Base-by-base conservation (phyloP, 805 yeast genomes). In the Dipodascus geniculatus region DNA sequence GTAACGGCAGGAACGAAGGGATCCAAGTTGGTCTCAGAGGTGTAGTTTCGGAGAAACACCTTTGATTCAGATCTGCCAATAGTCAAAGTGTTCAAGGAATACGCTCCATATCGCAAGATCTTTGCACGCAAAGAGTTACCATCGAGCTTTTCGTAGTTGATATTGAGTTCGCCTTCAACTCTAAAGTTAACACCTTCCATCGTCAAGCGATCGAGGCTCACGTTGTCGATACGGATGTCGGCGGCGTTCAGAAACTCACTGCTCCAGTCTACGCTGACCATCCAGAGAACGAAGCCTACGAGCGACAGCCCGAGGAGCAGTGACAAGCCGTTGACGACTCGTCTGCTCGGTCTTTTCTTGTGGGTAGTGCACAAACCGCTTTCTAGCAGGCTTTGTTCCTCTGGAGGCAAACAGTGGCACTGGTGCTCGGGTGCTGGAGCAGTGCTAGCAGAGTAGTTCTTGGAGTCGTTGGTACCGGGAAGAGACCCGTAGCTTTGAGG, bases 131-230 rank as follows among this genome's bases (percentile, higher is more conserved):
- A 24, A 2, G 38, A n/a, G 16, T 48, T 9, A 16, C 61, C 59
- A 16, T 51, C 22, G 17, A 54, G 42, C 8, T 33, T 31, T 9
- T 49, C 35, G 42, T 58, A 60, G 50, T 60, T 58, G 49, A 57
- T 49, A 1, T 6, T 14, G 3, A 57, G 50, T 16, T 47, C 23
- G 4, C 61, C 63, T 16, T 24, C 16, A 16, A 60, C 57, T 23
- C 52, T 42, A 22, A 60, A 48, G 11, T 53, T 35, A 3, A 56
- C 48, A n/a, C 60, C 60, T 4, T 58, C 58, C 3, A 31, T 51
- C 16, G 47, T 33, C 2, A 60, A 23, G 17, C 55, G 48, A 16
- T 51, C 57, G 20, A 60, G 38, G 22, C 48, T 23, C 20, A 57
- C 42, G 14, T 38, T 14, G 22, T 58, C 50, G 11, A 38, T n/a